These are phyloP conservation scores for Ceratocystis alfenasii DNA, from an alignment of 2,329 filamentous ascomycete species.

Conservation along the genomic window DNA sequence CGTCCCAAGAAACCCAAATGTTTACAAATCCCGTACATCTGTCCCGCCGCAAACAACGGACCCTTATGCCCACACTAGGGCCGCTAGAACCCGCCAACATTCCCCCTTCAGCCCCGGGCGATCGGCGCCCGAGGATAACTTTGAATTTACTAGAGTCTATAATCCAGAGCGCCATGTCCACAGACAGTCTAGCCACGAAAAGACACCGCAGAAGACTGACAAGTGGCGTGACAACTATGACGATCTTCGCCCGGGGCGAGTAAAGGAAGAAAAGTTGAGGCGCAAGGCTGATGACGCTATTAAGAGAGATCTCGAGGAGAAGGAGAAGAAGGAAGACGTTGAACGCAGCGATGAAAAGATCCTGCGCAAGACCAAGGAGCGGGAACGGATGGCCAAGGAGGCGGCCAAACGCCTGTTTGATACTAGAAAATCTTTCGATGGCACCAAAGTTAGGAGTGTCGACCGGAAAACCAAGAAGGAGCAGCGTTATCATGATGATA, in stretches of 20 bases:
- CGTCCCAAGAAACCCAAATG: constrained; percentile 29
- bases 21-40: constrained; percentile 24
- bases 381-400: constrained; percentile 28
- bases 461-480: constrained; percentile 10
- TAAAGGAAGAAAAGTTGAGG: constrained; percentile 29
- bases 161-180: constrained; percentile 2
- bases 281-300: constrained; percentile 27
- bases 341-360: constrained; percentile 29
- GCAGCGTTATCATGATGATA: neutral
- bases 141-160: neutral
- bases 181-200: constrained; percentile 11
- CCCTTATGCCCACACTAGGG: neutral
- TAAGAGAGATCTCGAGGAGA: constrained; percentile 32
- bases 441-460: neutral
- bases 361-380: constrained; percentile 27
- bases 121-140: neutral
- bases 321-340: constrained; percentile 28
- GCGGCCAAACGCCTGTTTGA: constrained; percentile 4
- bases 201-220: constrained; percentile 8
- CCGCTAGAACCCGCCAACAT: constrained; percentile 1
- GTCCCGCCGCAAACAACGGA: neutral
- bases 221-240: constrained; percentile 14
- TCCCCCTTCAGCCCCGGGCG: constrained; percentile 6
- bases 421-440: constrained; percentile 1
- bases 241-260: constrained; percentile 26